Evolutionary conservation across 2,329 filamentous ascomycete species (phyloP), one percentile per base, ranked within the genome.

Genomic region (Fusarium papillatum): DNA sequence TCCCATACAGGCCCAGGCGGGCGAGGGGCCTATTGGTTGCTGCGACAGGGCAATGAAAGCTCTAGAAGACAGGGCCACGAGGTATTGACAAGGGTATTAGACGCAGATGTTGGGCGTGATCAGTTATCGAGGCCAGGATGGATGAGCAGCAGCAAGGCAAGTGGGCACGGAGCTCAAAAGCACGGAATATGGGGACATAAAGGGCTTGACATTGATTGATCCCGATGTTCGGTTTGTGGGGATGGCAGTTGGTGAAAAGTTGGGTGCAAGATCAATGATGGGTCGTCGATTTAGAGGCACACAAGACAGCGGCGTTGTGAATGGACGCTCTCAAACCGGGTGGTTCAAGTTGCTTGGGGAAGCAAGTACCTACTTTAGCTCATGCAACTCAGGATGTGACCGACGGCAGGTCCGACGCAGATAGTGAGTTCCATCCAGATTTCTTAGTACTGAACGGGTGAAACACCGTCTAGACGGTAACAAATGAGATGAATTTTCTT

Each of bases 21-120:
- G 66, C 71, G 73, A 71, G n/a, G 64, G 68, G 39, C 70, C 69
- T 70, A 79, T 79, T 79, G 77, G 71, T 57, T 61, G 64, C 41
- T 63, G 63, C 43, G 43, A 50, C 24, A 70, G 39, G 66, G 69
- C 65, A 61, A 73, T 50, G 75, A 75, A 69, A 50, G 62, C 53
- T 61, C 43, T n/a, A 22, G 68, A 67, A 73, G 60, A 57, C 68
- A 67, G 62, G 72, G 72, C 71, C 69, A 72, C 66, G 63, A 69
- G 70, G 53, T 50, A 72, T 71, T 24, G 46, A 69, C 68, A 76
- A 74, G 70, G 64, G 71, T 63, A 26, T 29, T 64, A 34, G 46
- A 57, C 57, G 65, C 61, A 66, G 48, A 65, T 67, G 38, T 55
- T 13, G 50, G 39, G 48, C 53, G 57, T 69, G 53, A 66, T 53